Conservation (phyloP, 2,329 filamentous ascomycete genomes). For the Atkinsonella hypoxylon region DNA sequence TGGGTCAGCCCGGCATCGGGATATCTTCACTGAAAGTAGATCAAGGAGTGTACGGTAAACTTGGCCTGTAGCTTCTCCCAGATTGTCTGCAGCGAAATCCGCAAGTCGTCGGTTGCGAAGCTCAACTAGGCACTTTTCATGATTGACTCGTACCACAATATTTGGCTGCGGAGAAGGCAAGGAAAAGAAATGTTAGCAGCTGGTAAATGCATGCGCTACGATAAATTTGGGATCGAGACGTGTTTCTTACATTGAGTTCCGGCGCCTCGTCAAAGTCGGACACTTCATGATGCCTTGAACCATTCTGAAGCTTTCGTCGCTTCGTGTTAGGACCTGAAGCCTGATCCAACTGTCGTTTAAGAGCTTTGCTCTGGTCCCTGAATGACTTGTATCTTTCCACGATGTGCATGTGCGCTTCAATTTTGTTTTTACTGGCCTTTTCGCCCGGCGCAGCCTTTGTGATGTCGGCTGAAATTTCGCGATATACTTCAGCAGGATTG, state of each 20-base stretch:
- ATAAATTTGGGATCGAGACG: background rate
- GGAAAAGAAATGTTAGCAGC: background rate
- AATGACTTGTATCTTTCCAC: conserved; percentile 40
- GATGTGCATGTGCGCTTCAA: conserved; percentile 46
- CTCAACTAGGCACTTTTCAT: conserved; percentile 71
- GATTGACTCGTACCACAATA: conserved; percentile 68
- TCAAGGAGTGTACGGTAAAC: conserved; percentile 67
- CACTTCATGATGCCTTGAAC: conserved; percentile 19
- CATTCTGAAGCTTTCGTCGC: conserved; percentile 42
- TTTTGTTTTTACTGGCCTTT: conserved; percentile 48
- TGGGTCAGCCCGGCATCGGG: conserved; percentile 52
- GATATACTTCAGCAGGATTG: conserved; percentile 47
- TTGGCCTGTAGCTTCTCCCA: conserved; percentile 62
- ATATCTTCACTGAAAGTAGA: conserved; percentile 55
- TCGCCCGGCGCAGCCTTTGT: conserved; percentile 34
- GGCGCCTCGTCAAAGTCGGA: conserved; percentile 25
- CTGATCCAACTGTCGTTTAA: conserved; percentile 40
- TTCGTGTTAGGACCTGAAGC: conserved; percentile 32
- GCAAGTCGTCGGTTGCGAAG: conserved; percentile 70
- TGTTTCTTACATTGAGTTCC: conserved; percentile 38
- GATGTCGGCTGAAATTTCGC: conserved; percentile 51
- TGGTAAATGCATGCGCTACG: background rate
- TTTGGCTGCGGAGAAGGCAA: conserved; percentile 40
- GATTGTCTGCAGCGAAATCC: conserved; percentile 55
- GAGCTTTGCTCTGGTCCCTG: conserved; percentile 36